Percentiles rank a stretch among this genome's conserved stretches.
Conservation (phyloP, 441 rosid species). For the Eugenia klotzschiana region DNA sequence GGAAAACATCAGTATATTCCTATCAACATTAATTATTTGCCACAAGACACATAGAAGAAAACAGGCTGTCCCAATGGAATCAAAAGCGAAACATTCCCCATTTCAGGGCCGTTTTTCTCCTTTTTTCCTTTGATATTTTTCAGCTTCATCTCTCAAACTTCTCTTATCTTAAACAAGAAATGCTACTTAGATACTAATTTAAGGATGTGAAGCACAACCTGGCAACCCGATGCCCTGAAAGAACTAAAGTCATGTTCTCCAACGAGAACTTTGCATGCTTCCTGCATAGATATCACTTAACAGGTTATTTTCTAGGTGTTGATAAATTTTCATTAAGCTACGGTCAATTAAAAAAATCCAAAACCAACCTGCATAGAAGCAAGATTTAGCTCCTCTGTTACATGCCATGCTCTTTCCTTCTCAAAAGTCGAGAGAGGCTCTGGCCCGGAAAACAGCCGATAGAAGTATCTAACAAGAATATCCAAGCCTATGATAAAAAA, state of each 20-base stretch:
- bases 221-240: constrained; percentile 92
- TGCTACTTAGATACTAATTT: background rate
- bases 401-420: constrained; percentile 74
- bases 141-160: background rate
- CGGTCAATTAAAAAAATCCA: background rate
- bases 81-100: background rate
- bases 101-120: background rate
- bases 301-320: background rate
- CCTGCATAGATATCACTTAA: constrained; percentile 31
- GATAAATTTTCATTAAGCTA: background rate
- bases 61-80: background rate
- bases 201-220: constrained; percentile 30
- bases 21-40: background rate
- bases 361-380: constrained; percentile 61
- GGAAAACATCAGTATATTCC: background rate
- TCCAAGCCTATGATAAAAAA: background rate
- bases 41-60: background rate
- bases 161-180: background rate
- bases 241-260: constrained; percentile 90
- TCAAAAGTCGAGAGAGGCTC: constrained; percentile 69
- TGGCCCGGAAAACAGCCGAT: constrained; percentile 60
- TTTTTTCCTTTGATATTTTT: background rate
- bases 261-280: constrained; percentile 81
- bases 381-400: constrained; percentile 56
- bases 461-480: constrained; percentile 52